These are phyloP conservation scores for Termitomyces sp. DNA, from an alignment of 768 basidiomycete species.

Conservation along the genomic window DNA sequence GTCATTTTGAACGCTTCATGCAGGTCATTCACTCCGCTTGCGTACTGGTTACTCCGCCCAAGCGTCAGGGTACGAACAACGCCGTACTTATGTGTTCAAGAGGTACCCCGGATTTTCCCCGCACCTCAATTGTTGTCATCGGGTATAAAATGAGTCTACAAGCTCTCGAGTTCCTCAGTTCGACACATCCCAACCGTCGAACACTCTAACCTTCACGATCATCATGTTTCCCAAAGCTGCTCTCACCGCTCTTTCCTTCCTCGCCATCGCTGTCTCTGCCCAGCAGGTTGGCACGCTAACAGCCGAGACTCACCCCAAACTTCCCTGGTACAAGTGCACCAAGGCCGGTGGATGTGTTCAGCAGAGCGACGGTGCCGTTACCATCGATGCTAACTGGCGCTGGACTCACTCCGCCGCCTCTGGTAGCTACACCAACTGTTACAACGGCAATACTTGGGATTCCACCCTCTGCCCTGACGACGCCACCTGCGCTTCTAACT, in stretches of 20 bases:
- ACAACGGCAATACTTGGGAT: conserved; percentile 57
- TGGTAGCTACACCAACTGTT: conserved; percentile 35
- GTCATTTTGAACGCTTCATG: neutral
- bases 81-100: neutral
- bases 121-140: neutral
- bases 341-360: conserved; percentile 32
- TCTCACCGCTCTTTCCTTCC: conserved; percentile 32
- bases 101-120: conserved; percentile 7
- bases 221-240: conserved; percentile 32
- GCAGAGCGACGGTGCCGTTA: conserved; percentile 28
- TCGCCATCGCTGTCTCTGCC: conserved; percentile 11
- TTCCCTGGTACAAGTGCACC: conserved; percentile 43
- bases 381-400: conserved; percentile 54
- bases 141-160: neutral
- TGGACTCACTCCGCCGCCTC: conserved; percentile 36
- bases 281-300: conserved; percentile 50
- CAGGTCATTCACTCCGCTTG: neutral
- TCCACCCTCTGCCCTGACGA: conserved; percentile 43
- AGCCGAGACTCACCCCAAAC: conserved; percentile 19
- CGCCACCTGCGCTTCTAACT: conserved; percentile 35
- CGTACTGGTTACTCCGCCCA: neutral
- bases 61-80: neutral
- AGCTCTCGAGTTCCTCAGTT: neutral
- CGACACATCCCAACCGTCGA: neutral
- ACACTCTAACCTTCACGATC: neutral